Percentiles rank a stretch among this genome's conserved stretches.
Conservation (phyloP, 176 grass and related monocot species). For the Ensete glaucum region DNA sequence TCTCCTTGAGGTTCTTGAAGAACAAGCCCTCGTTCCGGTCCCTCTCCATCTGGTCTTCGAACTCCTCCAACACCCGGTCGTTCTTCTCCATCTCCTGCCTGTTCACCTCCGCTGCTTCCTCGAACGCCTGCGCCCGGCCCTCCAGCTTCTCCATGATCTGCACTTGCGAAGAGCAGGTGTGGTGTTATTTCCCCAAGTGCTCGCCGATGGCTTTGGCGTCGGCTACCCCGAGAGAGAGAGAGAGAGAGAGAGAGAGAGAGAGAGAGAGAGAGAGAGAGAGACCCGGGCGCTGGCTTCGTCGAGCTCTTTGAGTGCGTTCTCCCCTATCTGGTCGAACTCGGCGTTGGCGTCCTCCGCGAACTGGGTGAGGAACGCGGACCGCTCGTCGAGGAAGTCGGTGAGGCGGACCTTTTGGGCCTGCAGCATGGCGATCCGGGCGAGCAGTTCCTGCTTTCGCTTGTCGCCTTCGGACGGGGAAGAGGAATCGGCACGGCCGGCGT, state of each 20-base stretch:
- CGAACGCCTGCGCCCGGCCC: conserved; percentile 58
- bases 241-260: no score
- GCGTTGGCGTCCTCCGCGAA: conserved; percentile 64
- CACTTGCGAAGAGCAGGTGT: not conserved
- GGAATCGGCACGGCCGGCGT: conserved; percentile 26
- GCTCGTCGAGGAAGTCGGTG: conserved; percentile 64
- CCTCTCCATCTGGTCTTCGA: conserved; percentile 57
- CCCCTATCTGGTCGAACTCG: conserved; percentile 67
- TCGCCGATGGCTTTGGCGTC: no score
- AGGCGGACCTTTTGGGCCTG: conserved; percentile 69
- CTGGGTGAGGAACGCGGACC: conserved; percentile 60
- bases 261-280: conserved; percentile 1
- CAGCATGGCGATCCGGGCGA: conserved; percentile 69
- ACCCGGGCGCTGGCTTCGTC: conserved; percentile 64
- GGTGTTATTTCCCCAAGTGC: no score
- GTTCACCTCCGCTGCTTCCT: conserved; percentile 54
- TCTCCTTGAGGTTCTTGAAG: conserved; percentile 70
- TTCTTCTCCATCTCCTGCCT: conserved; percentile 83
- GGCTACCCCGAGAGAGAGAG: no score
- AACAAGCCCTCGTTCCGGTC: conserved; percentile 82
- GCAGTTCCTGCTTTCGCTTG: conserved; percentile 56
- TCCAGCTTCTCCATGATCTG: conserved; percentile 87
- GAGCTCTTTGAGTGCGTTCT: conserved; percentile 71
- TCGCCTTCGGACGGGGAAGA: conserved; percentile 31
- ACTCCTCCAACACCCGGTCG: conserved; percentile 70